These are phyloP conservation scores for Heracleum sosnowskyi DNA, from an alignment of 129 eudicot species.

Conservation along the genomic window DNA sequence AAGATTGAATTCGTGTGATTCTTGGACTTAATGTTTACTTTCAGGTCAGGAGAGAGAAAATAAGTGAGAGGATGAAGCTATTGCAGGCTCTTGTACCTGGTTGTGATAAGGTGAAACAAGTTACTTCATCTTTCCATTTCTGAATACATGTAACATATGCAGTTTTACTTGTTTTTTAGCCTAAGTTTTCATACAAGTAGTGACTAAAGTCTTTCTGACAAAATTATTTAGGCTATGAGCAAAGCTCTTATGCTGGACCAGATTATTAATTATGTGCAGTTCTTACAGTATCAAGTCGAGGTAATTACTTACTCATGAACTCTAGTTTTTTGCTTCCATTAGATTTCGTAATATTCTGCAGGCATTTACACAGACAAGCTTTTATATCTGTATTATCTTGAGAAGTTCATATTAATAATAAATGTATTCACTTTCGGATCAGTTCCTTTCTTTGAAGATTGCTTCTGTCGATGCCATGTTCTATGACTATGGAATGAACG, in stretches of 20 bases:
- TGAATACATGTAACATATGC: no score
- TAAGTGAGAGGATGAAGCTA: constrained; percentile 90
- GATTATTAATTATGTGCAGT: constrained; percentile 92
- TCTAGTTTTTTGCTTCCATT: neutral
- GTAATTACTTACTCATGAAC: constrained; percentile 19
- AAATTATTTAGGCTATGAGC: constrained; percentile 53
- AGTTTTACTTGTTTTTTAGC: neutral
- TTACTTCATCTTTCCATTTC: neutral
- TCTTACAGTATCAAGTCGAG: constrained; percentile 95
- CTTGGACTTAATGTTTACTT: neutral
- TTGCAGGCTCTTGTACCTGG: constrained; percentile 94
- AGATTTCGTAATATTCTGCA: neutral
- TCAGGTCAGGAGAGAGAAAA: constrained; percentile 88
- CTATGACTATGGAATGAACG: constrained; percentile 68
- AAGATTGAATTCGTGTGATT: neutral
- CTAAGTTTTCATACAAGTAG: neutral
- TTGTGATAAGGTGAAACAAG: constrained; percentile 72
- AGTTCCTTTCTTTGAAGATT: constrained; percentile 87
- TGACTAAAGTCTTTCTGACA: constrained; percentile 18
- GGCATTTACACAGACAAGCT: neutral
- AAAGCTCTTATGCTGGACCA: constrained; percentile 98
- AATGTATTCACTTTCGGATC: constrained; percentile 3
- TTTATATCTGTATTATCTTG: neutral
- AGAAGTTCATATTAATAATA: neutral
- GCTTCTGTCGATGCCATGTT: constrained; percentile 64